Percentiles rank a stretch among this genome's conserved stretches.
Evolutionary conservation across 73 alveolate genomes (phyloP).

Genomic region (Paramecium sonneborni): DNA sequence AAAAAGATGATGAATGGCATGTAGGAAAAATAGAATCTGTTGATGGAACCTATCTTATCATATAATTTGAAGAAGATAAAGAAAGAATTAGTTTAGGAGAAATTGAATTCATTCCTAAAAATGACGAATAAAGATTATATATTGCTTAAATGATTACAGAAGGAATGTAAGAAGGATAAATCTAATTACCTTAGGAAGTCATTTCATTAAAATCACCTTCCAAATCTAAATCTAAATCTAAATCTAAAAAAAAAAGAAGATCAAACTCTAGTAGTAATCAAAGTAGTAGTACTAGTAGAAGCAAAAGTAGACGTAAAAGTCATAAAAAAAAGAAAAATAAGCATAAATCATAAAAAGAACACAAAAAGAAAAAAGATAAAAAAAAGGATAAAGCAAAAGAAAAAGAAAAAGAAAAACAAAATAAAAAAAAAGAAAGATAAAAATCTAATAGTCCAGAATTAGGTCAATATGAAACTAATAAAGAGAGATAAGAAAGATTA

Average conservation of each 20-base stretch:
- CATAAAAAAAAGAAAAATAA: constrained; percentile 47
- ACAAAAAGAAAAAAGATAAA: constrained; percentile 27
- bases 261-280: constrained; percentile 41
- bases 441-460: background rate
- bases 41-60: constrained; percentile 46
- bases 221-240: background rate
- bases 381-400: constrained; percentile 22
- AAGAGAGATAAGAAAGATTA: constrained; percentile 62
- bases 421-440: background rate
- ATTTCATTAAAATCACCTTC: background rate
- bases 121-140: constrained; percentile 7
- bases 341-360: constrained; percentile 22
- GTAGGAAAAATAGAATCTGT: constrained; percentile 40
- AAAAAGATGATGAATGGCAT: constrained; percentile 65
- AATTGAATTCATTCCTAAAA: constrained; percentile 43
- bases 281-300: background rate
- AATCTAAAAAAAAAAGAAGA: constrained; percentile 13
- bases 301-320: background rate
- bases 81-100: constrained; percentile 58
- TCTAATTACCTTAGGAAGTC: background rate
- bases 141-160: constrained; percentile 16
- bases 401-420: background rate
- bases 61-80: constrained; percentile 52
- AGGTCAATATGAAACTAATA: constrained; percentile 45
- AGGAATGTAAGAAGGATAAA: constrained; percentile 38